phyloP scores from a whole-genome alignment of 2,329 filamentous ascomycete genomes.

The Diaporthe sp. region DNA sequence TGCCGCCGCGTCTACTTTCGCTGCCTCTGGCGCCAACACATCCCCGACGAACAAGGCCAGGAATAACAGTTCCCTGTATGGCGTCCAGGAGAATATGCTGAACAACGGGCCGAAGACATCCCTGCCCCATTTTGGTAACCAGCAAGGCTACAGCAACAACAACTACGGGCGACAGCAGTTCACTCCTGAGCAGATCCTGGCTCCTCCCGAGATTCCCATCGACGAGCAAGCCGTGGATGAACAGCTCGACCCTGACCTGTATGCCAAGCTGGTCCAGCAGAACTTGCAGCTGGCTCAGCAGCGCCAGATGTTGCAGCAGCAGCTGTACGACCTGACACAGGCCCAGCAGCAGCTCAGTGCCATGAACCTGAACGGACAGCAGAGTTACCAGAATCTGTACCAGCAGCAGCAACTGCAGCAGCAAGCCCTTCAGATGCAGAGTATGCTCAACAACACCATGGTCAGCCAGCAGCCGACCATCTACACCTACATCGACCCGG shows the following conservation, averaged over 20 bases:
- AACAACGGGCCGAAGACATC: constrained; percentile 69
- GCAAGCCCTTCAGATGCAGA: constrained; percentile 76
- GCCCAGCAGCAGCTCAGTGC: constrained; percentile 87
- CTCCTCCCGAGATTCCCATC: constrained; percentile 84
- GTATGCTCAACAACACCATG: constrained; percentile 59
- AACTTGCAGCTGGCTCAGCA: constrained; percentile 94
- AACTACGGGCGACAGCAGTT: constrained; percentile 59
- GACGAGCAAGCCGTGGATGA: constrained; percentile 74
- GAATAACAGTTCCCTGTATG: constrained; percentile 59
- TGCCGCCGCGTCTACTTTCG: constrained; percentile 76
- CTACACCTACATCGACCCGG: constrained; percentile 86
- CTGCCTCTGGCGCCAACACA: constrained; percentile 57
- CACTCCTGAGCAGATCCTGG: constrained; percentile 91
- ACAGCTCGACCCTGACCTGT: constrained; percentile 86
- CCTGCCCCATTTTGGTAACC: constrained; percentile 56
- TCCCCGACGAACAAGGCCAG: constrained; percentile 57
- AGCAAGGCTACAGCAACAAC: constrained; percentile 47
- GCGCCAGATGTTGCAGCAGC: constrained; percentile 94
- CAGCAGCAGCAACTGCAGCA: constrained; percentile 61
- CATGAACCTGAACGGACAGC: constrained; percentile 75
- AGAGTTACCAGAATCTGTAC: constrained; percentile 73
- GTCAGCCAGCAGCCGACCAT: constrained; percentile 78
- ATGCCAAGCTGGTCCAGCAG: constrained; percentile 90
- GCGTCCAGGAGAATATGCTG: constrained; percentile 58
- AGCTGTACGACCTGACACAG: constrained; percentile 86